These are phyloP conservation scores for Aspergillus kassunensis DNA, from an alignment of 495 filamentous ascomycete species.

Conservation along the genomic window DNA sequence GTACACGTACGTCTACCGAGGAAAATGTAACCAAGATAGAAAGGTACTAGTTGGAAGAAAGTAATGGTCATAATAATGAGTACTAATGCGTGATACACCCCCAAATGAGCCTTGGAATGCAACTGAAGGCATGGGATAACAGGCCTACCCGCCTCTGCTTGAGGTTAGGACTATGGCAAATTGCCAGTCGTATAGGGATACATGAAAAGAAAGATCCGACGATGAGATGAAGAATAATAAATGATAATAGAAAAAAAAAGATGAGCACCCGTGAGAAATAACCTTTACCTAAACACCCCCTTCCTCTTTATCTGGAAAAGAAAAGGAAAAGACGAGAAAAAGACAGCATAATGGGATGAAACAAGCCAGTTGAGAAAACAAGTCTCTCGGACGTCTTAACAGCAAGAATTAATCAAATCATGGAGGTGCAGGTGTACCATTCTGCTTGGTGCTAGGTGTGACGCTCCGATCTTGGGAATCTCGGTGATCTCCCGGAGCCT, in stretches of 20 bases:
- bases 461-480: constrained; percentile 36
- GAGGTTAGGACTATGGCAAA: too few relatives aligned
- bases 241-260: neutral
- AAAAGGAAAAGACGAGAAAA: neutral
- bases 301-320: constrained; percentile 1
- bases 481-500: constrained; percentile 28
- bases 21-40: too few relatives aligned
- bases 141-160: neutral
- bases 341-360: neutral
- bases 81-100: constrained; percentile 2
- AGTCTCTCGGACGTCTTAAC: neutral
- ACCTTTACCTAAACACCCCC: constrained; percentile 9
- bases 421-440: constrained; percentile 40
- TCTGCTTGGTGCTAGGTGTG: constrained; percentile 39
- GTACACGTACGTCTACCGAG: too few relatives aligned
- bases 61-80: neutral
- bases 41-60: neutral
- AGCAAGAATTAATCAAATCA: constrained; percentile 2
- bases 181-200: neutral
- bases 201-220: neutral
- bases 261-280: neutral
- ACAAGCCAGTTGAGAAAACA: neutral
- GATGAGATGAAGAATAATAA: neutral
- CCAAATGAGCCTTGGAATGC: neutral
- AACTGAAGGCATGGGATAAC: neutral